A percentile compares a stretch with the other conserved stretches of the same genome.
phyloP scores from a whole-genome alignment of 2,329 filamentous ascomycete species.

The Uncinocarpus reesii region DNA sequence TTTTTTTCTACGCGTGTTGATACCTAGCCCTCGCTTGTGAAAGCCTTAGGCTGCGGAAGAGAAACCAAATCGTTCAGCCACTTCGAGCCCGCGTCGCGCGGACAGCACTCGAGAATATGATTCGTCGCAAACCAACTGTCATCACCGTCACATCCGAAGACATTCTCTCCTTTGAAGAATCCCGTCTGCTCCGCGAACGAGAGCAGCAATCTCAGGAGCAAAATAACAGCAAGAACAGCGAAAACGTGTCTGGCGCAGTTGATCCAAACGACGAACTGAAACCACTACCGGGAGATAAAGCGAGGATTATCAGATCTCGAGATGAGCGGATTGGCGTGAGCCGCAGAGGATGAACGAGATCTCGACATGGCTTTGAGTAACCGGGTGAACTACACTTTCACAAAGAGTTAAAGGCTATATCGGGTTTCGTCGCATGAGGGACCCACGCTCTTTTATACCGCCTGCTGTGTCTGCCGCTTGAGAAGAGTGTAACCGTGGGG shows the following conservation, averaged over 20 bases:
- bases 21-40: too few relatives aligned
- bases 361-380: not conserved
- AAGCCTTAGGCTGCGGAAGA: too few relatives aligned
- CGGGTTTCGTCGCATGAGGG: too few relatives aligned
- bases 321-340: slow-evolving; percentile 38
- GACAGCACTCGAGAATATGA: slow-evolving; percentile 28
- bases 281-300: slow-evolving; percentile 41
- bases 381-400: not conserved
- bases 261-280: slow-evolving; percentile 44
- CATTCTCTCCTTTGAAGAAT: slow-evolving; percentile 39
- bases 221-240: slow-evolving; percentile 15
- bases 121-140: slow-evolving; percentile 43
- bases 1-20: too few relatives aligned
- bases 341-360: slow-evolving; percentile 4
- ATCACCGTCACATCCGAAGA: slow-evolving; percentile 42
- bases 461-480: too few relatives aligned
- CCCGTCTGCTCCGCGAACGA: slow-evolving; percentile 23
- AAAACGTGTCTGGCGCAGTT: slow-evolving; percentile 21
- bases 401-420: too few relatives aligned
- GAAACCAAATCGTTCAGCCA: too few relatives aligned
- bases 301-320: slow-evolving; percentile 37
- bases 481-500: too few relatives aligned
- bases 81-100: too few relatives aligned
- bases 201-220: slow-evolving; percentile 17
- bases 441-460: too few relatives aligned